Conservation (phyloP, 2,329 filamentous ascomycete genomes). For the Fusarium sp. region DNA sequence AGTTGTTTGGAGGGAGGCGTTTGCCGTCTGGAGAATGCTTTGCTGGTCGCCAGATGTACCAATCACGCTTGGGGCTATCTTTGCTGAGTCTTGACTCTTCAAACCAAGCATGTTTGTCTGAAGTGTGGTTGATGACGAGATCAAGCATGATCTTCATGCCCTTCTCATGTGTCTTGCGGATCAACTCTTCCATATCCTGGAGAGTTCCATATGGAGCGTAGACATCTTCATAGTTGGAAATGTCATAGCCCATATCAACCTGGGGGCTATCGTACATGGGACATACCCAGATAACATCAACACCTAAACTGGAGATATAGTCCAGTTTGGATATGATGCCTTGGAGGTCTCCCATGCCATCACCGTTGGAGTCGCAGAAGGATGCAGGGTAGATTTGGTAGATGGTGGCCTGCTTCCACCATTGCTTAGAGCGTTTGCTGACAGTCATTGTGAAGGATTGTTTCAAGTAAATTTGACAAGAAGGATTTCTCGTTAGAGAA, state of each 20-base stretch:
- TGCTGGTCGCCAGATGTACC: constrained; percentile 73
- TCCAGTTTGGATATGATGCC: constrained; percentile 68
- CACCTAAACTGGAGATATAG: constrained; percentile 52
- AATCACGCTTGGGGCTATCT: constrained; percentile 59
- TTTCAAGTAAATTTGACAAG: too few relatives aligned
- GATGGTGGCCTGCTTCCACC: constrained; percentile 68
- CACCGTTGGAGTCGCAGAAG: constrained; percentile 68
- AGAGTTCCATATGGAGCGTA: constrained; percentile 46
- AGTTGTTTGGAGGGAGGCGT: constrained; percentile 81
- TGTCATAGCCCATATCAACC: constrained; percentile 47
- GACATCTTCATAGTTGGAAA: constrained; percentile 46
- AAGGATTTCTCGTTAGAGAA: accelerated
- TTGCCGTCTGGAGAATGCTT: constrained; percentile 66
- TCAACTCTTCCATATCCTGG: constrained; percentile 44
- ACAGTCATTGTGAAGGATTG: constrained; percentile 36
- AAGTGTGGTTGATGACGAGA: constrained; percentile 46
- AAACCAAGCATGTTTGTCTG: constrained; percentile 47
- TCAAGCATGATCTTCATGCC: constrained; percentile 46
- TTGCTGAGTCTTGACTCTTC: constrained; percentile 41
- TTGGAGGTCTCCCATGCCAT: constrained; percentile 66
- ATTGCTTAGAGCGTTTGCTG: constrained; percentile 48
- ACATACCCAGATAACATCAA: constrained; percentile 47
- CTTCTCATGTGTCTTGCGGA: constrained; percentile 43
- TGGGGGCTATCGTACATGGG: constrained; percentile 48
- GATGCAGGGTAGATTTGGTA: constrained; percentile 71